Conservation (phyloP, 805 yeast species). For the Starmera quercuum region DNA sequence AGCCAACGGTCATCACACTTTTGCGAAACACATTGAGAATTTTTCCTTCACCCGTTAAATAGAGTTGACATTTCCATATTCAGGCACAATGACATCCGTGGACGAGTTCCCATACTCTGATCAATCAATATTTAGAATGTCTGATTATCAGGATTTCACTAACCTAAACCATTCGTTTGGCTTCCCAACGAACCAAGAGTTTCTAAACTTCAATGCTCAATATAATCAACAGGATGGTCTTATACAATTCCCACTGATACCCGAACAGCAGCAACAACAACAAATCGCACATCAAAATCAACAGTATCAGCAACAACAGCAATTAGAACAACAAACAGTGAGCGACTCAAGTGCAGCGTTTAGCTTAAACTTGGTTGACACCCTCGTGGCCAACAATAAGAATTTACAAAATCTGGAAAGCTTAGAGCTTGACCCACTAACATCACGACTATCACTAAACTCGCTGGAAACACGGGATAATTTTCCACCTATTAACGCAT, state of each 20-base stretch:
- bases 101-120: conserved; percentile 5
- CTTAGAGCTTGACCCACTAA: too few relatives aligned
- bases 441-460: not conserved
- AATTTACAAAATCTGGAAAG: too few relatives aligned
- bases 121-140: not conserved
- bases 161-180: not conserved
- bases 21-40: too few relatives aligned
- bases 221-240: not conserved
- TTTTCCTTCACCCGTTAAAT: not conserved
- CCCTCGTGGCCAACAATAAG: too few relatives aligned
- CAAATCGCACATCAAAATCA: not conserved
- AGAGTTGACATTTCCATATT: not conserved
- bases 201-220: not conserved
- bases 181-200: conserved; percentile 5
- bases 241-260: too few relatives aligned
- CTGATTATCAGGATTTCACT: not conserved
- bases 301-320: conserved; percentile 1
- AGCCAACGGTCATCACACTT: too few relatives aligned
- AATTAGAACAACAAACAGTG: not conserved
- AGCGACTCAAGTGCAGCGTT: too few relatives aligned
- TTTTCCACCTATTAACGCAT: conserved; percentile 15
- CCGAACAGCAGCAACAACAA: conserved; percentile 1
- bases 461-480: conserved; percentile 1
- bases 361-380: too few relatives aligned
- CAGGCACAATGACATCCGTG: conserved; percentile 3